A percentile compares a stretch with the other conserved stretches of the same genome.
Evolutionary conservation across 2,329 filamentous ascomycete species (phyloP).

Genomic region (Shiraia sp.): DNA sequence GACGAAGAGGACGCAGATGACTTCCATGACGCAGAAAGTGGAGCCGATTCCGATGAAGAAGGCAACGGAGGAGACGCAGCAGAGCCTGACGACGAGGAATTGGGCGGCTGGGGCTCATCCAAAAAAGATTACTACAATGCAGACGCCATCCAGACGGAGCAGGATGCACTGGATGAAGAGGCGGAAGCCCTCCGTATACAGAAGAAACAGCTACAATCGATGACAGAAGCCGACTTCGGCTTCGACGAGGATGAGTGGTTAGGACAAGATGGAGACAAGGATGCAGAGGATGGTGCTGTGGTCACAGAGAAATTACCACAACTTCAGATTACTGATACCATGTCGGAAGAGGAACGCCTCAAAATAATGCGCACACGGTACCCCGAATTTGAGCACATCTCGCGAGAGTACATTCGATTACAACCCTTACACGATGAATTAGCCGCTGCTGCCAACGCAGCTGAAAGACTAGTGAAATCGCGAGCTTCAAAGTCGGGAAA

Average conservation of each 20-base stretch:
- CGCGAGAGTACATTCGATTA: slow-evolving; percentile 76
- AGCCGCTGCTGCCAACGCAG: slow-evolving; percentile 60
- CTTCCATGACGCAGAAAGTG: slow-evolving; percentile 39
- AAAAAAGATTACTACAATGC: slow-evolving; percentile 93
- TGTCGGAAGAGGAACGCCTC: slow-evolving; percentile 73
- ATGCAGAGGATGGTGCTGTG: slow-evolving; percentile 56
- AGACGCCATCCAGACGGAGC: slow-evolving; percentile 72
- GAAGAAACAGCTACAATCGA: slow-evolving; percentile 84
- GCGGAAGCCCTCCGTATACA: slow-evolving; percentile 85
- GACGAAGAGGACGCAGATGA: slow-evolving; percentile 44
- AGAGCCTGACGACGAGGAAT: slow-evolving; percentile 60
- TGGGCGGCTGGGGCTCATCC: slow-evolving; percentile 82
- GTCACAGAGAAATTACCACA: slow-evolving; percentile 87
- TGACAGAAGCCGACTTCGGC: slow-evolving; percentile 90
- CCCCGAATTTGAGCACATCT: slow-evolving; percentile 87
- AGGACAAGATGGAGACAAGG: slow-evolving; percentile 54
- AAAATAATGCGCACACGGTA: slow-evolving; percentile 80
- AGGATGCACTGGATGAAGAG: slow-evolving; percentile 87
- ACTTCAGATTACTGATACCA: slow-evolving; percentile 77
- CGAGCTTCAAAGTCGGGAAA: slow-evolving; percentile 29
- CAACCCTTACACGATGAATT: slow-evolving; percentile 66
- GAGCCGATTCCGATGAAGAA: slow-evolving; percentile 38
- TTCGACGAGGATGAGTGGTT: slow-evolving; percentile 91
- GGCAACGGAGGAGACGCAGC: slow-evolving; percentile 48
- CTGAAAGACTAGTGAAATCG: slow-evolving; percentile 50